These are phyloP conservation scores for Sugiyamaella marilandica DNA, from an alignment of 805 yeast genomes.

Conservation along the genomic window DNA sequence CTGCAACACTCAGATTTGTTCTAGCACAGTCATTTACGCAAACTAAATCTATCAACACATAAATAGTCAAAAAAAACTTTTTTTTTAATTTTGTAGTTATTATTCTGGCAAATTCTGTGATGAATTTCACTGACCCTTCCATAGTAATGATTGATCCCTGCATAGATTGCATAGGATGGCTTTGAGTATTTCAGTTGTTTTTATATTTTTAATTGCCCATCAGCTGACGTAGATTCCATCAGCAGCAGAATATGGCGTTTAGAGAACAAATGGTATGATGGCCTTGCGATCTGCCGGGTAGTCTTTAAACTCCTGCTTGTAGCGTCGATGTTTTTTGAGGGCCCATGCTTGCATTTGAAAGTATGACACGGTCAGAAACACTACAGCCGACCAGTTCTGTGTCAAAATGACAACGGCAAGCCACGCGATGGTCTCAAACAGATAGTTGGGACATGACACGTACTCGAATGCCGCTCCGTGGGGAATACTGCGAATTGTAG, in stretches of 20 bases:
- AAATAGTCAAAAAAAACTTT: no score
- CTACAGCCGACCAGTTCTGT: conserved; percentile 70
- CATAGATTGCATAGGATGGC: no score
- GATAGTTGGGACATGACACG: conserved; percentile 91
- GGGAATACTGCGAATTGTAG: conserved; percentile 65
- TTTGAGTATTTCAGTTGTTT: no score
- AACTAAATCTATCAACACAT: no score
- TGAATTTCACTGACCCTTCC: no score
- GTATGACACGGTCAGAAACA: conserved; percentile 67
- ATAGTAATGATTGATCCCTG: no score
- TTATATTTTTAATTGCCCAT: no score
- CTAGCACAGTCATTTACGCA: no score
- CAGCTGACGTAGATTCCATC: no score
- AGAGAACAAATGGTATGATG: conserved; percentile 69
- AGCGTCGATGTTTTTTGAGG: conserved; percentile 69
- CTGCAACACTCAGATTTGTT: no score
- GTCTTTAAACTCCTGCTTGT: conserved; percentile 63
- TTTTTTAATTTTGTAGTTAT: no score
- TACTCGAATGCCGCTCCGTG: conserved; percentile 75
- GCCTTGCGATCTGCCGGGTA: conserved; percentile 79
- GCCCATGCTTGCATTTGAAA: conserved; percentile 93
- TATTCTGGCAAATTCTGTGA: no score
- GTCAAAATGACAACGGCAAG: conserved; percentile 60
- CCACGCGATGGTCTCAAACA: conserved; percentile 82
- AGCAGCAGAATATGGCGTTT: conserved; percentile 6